Base-by-base conservation (phyloP, 75 land plant species). In the Picea glauca region DNA sequence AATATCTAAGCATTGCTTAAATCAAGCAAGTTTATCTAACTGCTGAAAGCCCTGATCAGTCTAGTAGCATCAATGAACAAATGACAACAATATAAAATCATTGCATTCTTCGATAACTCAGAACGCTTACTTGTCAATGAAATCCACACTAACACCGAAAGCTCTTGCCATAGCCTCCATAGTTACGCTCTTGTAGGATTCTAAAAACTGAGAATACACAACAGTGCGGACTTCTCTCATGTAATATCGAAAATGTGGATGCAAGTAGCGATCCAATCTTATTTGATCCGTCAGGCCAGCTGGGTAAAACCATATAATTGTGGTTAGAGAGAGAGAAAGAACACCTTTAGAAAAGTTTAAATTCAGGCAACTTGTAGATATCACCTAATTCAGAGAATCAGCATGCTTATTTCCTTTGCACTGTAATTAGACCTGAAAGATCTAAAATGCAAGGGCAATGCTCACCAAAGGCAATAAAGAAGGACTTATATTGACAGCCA, bases 91-190 rank as follows among this genome's bases (percentile, higher is more conserved):
- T 75, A 20, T 5, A 54, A 75, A 57, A 75, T 14, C 14, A 75
- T 17, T 56, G 76, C 40, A 11, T 23, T 74, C 30, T 5, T 21
- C 26, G 62, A 74, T 77, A 46, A 1, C 46, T 54, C 56, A 76
- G 43, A 82, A 21, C 43, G 80, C 95, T 90, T 81, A 94, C 97
- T 84, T 65, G 80, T 96, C 99, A 80, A 96, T 88, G 84, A 96
- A 96, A 73, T 92, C 89, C 57, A 94, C 93, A 32, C 92, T 88
- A 2, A 96, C 98, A 18, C 99, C 99, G 88, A 96, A 96, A 12
- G 99, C 92, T 76, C 84, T 91, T 13, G 99, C 99, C 99, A 96
- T 96, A 50, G 98, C 99, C 74, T 96, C 99, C 90, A 96, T 94
- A 1, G 99, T 96, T 38, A 96, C 99, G 80, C 98, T 96, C 79